Evolutionary conservation across 108 stramenopile species (phyloP).

Genomic region (Cyclotella distinguenda): DNA sequence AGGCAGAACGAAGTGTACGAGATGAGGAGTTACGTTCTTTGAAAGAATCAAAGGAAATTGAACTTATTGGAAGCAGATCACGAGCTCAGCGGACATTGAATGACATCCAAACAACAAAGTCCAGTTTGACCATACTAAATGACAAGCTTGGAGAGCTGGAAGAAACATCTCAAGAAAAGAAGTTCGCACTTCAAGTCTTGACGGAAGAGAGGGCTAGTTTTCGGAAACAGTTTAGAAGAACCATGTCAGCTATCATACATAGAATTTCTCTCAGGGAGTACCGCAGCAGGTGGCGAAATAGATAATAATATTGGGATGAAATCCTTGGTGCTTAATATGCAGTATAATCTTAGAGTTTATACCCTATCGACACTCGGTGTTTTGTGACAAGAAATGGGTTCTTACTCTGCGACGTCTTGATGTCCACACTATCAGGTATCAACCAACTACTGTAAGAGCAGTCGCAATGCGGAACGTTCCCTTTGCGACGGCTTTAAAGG

Average conservation of each 20-base stretch:
- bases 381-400: background rate
- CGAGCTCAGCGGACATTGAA: slow-evolving; percentile 22
- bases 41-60: slow-evolving; percentile 19
- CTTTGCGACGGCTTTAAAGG: background rate
- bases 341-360: no score
- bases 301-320: background rate
- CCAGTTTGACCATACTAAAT: slow-evolving; percentile 19
- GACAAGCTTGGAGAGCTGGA: slow-evolving; percentile 20
- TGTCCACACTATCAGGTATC: background rate
- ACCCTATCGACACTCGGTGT: no score
- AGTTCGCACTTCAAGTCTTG: slow-evolving; percentile 6
- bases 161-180: slow-evolving; percentile 11
- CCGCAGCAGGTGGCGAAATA: slow-evolving; percentile 10
- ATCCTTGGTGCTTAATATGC: no score
- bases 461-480: background rate
- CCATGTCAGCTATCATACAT: slow-evolving; percentile 11
- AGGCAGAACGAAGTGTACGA: slow-evolving; percentile 23
- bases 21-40: slow-evolving; percentile 17
- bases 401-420: background rate
- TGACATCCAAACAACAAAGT: slow-evolving; percentile 24
- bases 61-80: slow-evolving; percentile 14
- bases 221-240: slow-evolving; percentile 31
- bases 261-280: slow-evolving; percentile 17
- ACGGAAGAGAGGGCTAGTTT: slow-evolving; percentile 38
- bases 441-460: slow-evolving; percentile 10